These are phyloP conservation scores for Stylonectria norvegica DNA, from an alignment of 2,329 filamentous ascomycete genomes.

Conservation along the genomic window DNA sequence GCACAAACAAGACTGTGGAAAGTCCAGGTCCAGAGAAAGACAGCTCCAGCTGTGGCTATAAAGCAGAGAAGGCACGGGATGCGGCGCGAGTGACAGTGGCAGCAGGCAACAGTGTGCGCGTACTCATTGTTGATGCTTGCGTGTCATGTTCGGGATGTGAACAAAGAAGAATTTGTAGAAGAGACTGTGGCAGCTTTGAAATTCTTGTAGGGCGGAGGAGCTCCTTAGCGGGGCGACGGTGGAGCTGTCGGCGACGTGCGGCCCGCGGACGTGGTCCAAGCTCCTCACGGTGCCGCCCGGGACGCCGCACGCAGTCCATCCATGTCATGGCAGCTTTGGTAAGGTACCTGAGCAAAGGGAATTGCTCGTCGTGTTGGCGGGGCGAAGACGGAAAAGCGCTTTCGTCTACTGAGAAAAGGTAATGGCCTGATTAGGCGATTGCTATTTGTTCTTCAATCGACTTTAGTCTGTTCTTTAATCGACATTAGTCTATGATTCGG, in stretches of 20 bases:
- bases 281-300: not conserved
- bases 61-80: conserved; percentile 19
- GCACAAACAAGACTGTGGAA: conserved; percentile 10
- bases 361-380: not conserved
- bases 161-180: conserved; percentile 20
- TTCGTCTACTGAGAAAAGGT: not conserved
- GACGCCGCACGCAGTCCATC: not conserved
- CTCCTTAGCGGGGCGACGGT: conserved; percentile 13
- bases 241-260: not conserved
- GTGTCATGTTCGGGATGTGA: conserved; percentile 32
- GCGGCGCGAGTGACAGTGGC: too few relatives aligned
- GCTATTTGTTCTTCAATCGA: too few relatives aligned
- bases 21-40: conserved; percentile 4
- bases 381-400: not conserved
- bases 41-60: conserved; percentile 13
- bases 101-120: conserved; percentile 27
- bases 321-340: conserved; percentile 1
- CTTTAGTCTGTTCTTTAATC: too few relatives aligned
- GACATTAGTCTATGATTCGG: too few relatives aligned
- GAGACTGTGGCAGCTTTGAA: conserved; percentile 7
- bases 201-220: conserved; percentile 15
- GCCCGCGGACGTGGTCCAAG: too few relatives aligned
- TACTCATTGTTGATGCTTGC: conserved; percentile 34
- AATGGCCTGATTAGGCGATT: not conserved
- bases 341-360: not conserved